Percentiles rank a stretch among this genome's conserved stretches.
These are phyloP conservation scores for Beauveria sp. DNA, from an alignment of 2,329 filamentous ascomycete genomes.

Conservation along the genomic window DNA sequence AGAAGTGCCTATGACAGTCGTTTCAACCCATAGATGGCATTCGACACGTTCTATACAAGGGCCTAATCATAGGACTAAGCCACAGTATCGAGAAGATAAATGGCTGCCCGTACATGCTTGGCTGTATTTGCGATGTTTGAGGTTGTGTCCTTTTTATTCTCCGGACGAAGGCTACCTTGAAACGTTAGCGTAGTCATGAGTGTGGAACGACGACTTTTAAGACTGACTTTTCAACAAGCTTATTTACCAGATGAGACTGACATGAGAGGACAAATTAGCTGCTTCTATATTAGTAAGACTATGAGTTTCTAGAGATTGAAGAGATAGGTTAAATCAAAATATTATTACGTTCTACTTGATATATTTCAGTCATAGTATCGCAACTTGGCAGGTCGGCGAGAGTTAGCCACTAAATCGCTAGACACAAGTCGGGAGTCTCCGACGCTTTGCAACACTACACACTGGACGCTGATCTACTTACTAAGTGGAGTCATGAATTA, in stretches of 20 bases:
- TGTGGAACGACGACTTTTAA: not conserved
- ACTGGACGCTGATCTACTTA: not conserved
- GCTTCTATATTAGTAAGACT: not conserved
- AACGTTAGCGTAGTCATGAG: not conserved
- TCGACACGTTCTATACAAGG: not conserved
- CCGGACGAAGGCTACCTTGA: not conserved
- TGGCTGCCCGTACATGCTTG: not conserved
- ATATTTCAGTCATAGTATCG: not conserved
- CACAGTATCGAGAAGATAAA: not conserved
- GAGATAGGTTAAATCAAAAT: not conserved
- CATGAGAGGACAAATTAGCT: too few relatives aligned
- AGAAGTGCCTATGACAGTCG: not conserved
- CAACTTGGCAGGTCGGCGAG: not conserved
- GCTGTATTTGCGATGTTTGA: not conserved
- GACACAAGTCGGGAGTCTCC: not conserved
- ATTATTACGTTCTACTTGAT: not conserved
- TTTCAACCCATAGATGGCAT: too few relatives aligned
- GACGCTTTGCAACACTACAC: not conserved
- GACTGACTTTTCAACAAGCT: not conserved
- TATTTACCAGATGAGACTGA: not conserved
- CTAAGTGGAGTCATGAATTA: not conserved
- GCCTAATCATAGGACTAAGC: not conserved
- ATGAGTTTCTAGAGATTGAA: rapidly evolving
- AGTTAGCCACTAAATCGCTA: not conserved
- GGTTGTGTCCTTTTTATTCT: not conserved